Percentiles rank a stretch among this genome's conserved stretches.
phyloP scores from a whole-genome alignment of 169 alveolate genomes.

The Eimeria sp. region DNA sequence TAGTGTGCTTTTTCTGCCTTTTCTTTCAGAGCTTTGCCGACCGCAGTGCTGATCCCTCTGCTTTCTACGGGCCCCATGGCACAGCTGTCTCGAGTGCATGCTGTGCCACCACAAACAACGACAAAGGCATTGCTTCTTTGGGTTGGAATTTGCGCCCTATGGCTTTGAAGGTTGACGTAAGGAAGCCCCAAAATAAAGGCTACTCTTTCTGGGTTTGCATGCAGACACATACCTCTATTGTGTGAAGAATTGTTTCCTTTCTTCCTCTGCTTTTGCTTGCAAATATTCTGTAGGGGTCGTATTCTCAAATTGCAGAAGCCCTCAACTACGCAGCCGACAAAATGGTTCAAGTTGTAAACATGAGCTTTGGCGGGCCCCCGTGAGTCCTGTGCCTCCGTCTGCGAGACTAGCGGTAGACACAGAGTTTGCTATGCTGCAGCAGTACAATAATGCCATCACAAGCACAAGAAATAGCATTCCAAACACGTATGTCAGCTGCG shows the following conservation, averaged over 20 bases:
- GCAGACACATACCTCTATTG: not conserved
- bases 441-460: too few species aligned
- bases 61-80: slow-evolving; percentile 48
- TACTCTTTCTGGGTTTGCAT: not conserved
- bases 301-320: slow-evolving; percentile 78
- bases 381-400: not conserved
- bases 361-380: slow-evolving; percentile 81
- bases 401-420: too few species aligned
- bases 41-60: not conserved
- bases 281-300: slow-evolving; percentile 25
- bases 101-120: slow-evolving; percentile 75
- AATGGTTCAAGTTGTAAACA: slow-evolving; percentile 53
- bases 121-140: slow-evolving; percentile 50
- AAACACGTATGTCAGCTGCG: too few species aligned
- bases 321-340: slow-evolving; percentile 82
- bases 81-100: slow-evolving; percentile 72
- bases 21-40: slow-evolving; percentile 13
- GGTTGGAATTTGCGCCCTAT: slow-evolving; percentile 80
- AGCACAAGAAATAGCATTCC: too few species aligned
- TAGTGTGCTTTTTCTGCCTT: not conserved
- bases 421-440: too few species aligned
- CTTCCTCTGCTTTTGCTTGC: not conserved
- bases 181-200: not conserved
- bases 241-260: not conserved
- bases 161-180: slow-evolving; percentile 70